Evolutionary conservation across 257 asterid genomes (phyloP).

Genomic region (Nicotiana sylvestris): DNA sequence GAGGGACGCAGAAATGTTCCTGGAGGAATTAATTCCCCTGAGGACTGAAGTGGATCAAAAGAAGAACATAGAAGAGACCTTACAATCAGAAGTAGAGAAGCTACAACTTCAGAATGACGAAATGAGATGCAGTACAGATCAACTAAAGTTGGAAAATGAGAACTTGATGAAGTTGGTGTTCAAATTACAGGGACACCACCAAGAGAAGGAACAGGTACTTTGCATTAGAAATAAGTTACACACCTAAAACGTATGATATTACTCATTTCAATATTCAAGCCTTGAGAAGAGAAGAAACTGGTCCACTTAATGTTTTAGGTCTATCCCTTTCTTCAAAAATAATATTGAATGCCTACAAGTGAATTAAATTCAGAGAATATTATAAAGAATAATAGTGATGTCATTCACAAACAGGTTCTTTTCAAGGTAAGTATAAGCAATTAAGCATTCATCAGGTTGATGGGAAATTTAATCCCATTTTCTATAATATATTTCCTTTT

Average conservation of each 20-base stretch:
- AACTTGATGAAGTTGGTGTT: slow-evolving; percentile 52
- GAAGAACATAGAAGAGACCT: slow-evolving; percentile 53
- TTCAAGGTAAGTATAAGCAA: not conserved
- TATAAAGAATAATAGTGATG: not conserved
- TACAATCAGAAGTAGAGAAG: slow-evolving; percentile 59
- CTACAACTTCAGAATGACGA: slow-evolving; percentile 47
- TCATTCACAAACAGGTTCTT: not conserved
- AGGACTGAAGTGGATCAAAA: slow-evolving; percentile 56
- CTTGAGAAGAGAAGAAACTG: slow-evolving; percentile 1
- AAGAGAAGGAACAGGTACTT: slow-evolving; percentile 52
- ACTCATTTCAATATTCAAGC: not conserved
- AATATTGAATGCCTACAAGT: not conserved
- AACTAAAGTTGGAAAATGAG: slow-evolving; percentile 57
- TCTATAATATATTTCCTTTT: not conserved
- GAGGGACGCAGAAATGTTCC: slow-evolving; percentile 51
- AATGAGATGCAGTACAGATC: slow-evolving; percentile 36
- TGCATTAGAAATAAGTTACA: not conserved
- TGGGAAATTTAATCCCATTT: not conserved
- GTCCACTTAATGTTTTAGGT: not conserved
- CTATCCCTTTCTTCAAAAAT: not conserved
- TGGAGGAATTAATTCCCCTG: slow-evolving; percentile 40
- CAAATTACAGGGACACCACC: slow-evolving; percentile 36
- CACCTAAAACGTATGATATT: not conserved
- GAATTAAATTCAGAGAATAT: not conserved
- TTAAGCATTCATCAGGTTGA: not conserved